Conservation (phyloP, 2,329 filamentous ascomycete genomes). For the Dothistroma septosporum region DNA sequence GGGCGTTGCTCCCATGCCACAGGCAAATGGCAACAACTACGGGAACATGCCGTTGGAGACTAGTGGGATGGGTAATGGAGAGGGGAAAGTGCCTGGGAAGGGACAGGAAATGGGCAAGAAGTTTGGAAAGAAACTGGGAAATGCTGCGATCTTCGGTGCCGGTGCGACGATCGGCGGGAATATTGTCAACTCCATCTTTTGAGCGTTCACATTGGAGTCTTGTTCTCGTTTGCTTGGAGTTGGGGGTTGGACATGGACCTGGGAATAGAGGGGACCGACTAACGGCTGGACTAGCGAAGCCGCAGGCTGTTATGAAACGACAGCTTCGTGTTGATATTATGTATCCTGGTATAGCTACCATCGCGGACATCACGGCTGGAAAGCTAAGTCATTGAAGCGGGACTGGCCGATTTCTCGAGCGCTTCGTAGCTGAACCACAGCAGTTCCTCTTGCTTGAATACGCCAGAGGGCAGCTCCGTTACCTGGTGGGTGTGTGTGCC, state of each 20-base stretch:
- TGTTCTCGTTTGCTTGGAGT: neutral
- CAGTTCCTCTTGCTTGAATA: too few relatives aligned
- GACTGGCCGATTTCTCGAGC: too few relatives aligned
- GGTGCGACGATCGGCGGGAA: slow-evolving; percentile 78
- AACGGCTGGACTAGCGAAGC: neutral
- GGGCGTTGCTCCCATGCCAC: slow-evolving; percentile 38
- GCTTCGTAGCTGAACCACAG: too few relatives aligned
- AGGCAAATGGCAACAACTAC: slow-evolving; percentile 57
- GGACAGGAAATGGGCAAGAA: slow-evolving; percentile 30
- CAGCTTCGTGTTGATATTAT: neutral
- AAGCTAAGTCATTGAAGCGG: too few relatives aligned
- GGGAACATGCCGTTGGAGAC: slow-evolving; percentile 69
- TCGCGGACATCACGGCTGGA: too few relatives aligned
- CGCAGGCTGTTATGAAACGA: neutral
- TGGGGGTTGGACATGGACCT: neutral
- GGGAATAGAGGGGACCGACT: neutral
- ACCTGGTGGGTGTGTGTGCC: too few relatives aligned
- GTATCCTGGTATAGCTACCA: neutral
- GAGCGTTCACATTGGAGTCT: neutral
- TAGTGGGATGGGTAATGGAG: slow-evolving; percentile 50
- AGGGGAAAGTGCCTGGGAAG: slow-evolving; percentile 57
- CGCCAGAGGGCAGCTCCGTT: too few relatives aligned
- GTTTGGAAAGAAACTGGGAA: slow-evolving; percentile 76
- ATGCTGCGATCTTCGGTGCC: slow-evolving; percentile 83
- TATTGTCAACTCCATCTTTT: slow-evolving; percentile 26